phyloP scores from a whole-genome alignment of 2,329 filamentous ascomycete species.

The Scedosporium apiospermum region DNA sequence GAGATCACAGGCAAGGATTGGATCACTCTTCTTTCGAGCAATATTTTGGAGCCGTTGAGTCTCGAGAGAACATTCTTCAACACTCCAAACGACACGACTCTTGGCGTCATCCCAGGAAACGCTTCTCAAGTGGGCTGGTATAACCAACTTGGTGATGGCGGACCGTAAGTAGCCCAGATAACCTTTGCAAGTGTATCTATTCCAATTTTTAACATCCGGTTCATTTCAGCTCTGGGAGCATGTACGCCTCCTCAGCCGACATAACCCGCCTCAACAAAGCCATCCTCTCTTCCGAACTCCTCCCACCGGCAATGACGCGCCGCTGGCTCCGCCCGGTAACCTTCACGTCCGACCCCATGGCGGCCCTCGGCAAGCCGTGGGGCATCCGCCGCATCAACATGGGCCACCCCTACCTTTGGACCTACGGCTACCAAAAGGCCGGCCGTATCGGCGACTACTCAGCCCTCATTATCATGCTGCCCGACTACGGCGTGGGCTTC shows the following conservation, averaged over 20 bases:
- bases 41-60: constrained; percentile 20
- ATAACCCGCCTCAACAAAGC: constrained; percentile 23
- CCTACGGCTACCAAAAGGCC: constrained; percentile 6
- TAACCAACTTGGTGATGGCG: constrained; percentile 14
- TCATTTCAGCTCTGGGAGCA: constrained; percentile 11
- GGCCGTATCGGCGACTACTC: constrained; percentile 7
- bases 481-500: constrained; percentile 7
- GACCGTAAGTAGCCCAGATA: constrained; percentile 9
- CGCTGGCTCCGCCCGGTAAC: constrained; percentile 28
- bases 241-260: constrained; percentile 23
- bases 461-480: constrained; percentile 7
- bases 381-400: constrained; percentile 21
- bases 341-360: constrained; percentile 20
- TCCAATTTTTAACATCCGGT: background rate
- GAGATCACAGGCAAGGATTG: constrained; percentile 25
- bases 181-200: background rate
- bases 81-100: constrained; percentile 11
- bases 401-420: constrained; percentile 8
- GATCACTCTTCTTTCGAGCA: constrained; percentile 16
- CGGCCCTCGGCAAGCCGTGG: constrained; percentile 30
- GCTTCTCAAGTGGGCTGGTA: constrained; percentile 14
- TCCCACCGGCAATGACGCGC: constrained; percentile 20
- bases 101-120: constrained; percentile 12
- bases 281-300: constrained; percentile 24
- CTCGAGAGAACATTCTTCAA: constrained; percentile 19